Base-by-base conservation (phyloP, 768 basidiomycete genomes). In the Tephrocybe sp. region DNA sequence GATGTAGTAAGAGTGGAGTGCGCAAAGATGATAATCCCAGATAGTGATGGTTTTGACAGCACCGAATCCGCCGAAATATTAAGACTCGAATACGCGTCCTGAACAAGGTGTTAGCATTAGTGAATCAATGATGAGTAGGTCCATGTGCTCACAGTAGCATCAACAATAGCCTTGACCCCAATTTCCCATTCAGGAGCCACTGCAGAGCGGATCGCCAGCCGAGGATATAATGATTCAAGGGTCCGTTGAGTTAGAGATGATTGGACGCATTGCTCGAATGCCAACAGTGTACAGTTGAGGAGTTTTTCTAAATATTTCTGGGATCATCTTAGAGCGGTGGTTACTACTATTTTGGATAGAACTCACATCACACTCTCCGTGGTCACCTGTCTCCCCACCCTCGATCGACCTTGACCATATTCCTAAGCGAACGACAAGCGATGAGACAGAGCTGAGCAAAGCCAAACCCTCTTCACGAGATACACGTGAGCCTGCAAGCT, bases 201-300 rank as follows among this genome's bases (percentile, higher is more conserved):
- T 13, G 62, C 54, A 3, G 73, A 68, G 35, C 62, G 60, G 19
- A 72, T 47, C 1, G 72, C 70, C 24, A 77, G 64, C 13, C 76
- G 71, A 7, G 84, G 77, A 54, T 74, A 80, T 42, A 65, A 60
- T 8, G 46, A 25, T 55, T 75, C 71, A 36, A 83, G 77, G 6
- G 71, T 68, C 43, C 77, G 65, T 48, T 76, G 70, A 1, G 83
- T 76, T 3, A 82, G 62, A 9, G 61, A 70, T 2, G 72, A 67
- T 26, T 73, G 67, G 16, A 83, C 69, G 31, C 62, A 73, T 35
- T 61, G 58, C 13, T 70, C 64, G 52, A 66, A 77, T 9, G 54
- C 54, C 2, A 67, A 50, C 8, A 78, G 40, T 11, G 70, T 61
- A 13, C 64, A 58, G 19, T 76, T 73, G 3, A 80, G 53, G 25